Base-by-base conservation (phyloP, 148 eudicot genomes). In the Silene conica region DNA sequence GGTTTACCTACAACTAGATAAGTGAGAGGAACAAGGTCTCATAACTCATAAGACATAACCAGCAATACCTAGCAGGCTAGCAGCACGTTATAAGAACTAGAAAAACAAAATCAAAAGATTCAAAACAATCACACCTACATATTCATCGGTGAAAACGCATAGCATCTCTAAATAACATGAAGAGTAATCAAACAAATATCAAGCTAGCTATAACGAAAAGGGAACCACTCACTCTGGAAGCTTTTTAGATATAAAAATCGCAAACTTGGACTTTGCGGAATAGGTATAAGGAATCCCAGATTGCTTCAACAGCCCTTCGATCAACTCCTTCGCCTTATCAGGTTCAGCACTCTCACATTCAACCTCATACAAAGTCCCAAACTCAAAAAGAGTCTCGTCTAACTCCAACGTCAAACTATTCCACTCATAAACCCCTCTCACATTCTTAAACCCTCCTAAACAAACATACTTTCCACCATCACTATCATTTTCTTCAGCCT, bases 271-370 rank as follows among this genome's bases (percentile, higher is more conserved):
- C 83, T 77, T 82, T 22, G 75, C 82, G 0, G 97, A 90, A 63
- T 89, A 84, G 3, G 91, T 82, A 80, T 86, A 92, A 69, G 64
- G 71, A 57, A 92, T 79, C 79, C 83, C 93, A 77, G 89, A 87
- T 78, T 86, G 80, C 86, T 78, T 86, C 74, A 92, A 78, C 56
- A 89, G 78, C 55, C 79, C 83, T 73, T 88, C 95, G 73, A 92
- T 89, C 83, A 85, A 38, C 59, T 52, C 85, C 85, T 89, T 90
- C 6, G 81, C 96, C 70, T 76, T 90, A 26, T 92, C 92, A 15
- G 98, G 96, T 80, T 92, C 92, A 25, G 65, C 66, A 77, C 89
- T 90, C 86, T 92, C 98, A 59, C 96, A 90, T 56, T 92, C 96
- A 62, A 92, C 76, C 87, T 92, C 98, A 80, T 86, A 92, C 74